Evolutionary conservation across 2,329 filamentous ascomycete species (phyloP), one percentile per base, ranked within the genome.

Genomic region (Fusarium sp.): DNA sequence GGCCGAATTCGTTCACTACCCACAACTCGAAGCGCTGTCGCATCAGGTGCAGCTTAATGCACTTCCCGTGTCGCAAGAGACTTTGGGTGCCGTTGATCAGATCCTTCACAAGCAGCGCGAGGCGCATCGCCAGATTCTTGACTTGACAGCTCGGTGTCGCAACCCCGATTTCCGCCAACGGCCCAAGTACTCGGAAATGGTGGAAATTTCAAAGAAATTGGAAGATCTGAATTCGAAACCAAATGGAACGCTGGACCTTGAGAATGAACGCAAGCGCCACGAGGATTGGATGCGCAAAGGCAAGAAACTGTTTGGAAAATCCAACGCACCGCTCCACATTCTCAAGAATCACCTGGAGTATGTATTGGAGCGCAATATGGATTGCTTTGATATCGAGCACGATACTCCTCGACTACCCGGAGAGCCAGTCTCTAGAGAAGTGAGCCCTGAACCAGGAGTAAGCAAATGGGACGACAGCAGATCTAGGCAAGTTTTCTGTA

Each of bases 201-300:
- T 90, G 4, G 92, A 96, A 39, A 88, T 97, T 9, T 92, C 95
- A 80, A 92, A 93, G 70, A 89, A 89, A 58, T 79, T 99, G 11
- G 90, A 92, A 54, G 92, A 95, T 49, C 83, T 98, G 9, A 96
- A 97, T 69, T 96, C 92, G 62, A 97, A 97, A 72, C 95, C 95
- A 0, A 86, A 85, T 36, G 95, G 95, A 3, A 96, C 94, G 0
- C 84, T 96, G 31, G 95, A 99, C 70, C 84, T 99, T 5, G 95
- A 99, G 72, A 93, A 92, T 63, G 93, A 98, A 74, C 90, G 95
- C 65, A 96, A 95, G 72, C 88, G 92, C 8, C 95, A 98, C 66
- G 95, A 99, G 73, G 95, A 99, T 74, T 99, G 95, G 95, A 99
- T 99, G 94, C 86, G 95, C 29, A 92, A 92, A 70, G 95, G 95